phyloP scores from a whole-genome alignment of 2,329 filamentous ascomycete genomes.

The Ceratocystiopsis sp. region DNA sequence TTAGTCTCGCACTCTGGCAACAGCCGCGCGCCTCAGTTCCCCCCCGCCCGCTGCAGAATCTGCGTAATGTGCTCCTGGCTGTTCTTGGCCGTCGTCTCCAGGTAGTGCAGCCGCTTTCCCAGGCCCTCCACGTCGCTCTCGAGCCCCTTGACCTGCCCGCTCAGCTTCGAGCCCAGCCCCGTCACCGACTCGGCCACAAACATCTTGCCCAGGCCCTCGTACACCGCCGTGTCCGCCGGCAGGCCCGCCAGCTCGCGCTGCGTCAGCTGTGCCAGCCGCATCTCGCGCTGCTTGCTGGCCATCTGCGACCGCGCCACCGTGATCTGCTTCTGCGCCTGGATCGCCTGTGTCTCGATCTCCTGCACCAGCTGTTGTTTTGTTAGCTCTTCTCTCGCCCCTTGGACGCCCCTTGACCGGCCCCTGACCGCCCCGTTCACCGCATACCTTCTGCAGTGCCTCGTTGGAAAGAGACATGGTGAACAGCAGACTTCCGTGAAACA shows the following conservation, averaged over 20 bases:
- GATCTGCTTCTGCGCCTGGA: conserved; percentile 84
- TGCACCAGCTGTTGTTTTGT: conserved; percentile 55
- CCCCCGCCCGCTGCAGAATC: conserved; percentile 47
- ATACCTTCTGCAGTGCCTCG: conserved; percentile 82
- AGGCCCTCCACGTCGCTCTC: conserved; percentile 65
- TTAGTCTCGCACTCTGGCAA: too few species aligned
- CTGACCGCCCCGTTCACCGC: conserved; percentile 3
- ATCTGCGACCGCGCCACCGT: conserved; percentile 72
- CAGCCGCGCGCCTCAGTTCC: conserved; percentile 2
- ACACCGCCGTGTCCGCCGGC: conserved; percentile 60
- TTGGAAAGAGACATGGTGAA: conserved; percentile 74
- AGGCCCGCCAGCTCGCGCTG: conserved; percentile 65
- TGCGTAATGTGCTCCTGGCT: conserved; percentile 81
- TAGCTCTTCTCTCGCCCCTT: conserved; percentile 1
- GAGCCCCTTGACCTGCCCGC: conserved; percentile 55
- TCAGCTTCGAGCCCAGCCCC: conserved; percentile 59
- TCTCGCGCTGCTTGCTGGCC: conserved; percentile 69
- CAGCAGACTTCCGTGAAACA: neutral
- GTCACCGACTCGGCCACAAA: conserved; percentile 66
- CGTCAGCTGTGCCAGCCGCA: conserved; percentile 76
- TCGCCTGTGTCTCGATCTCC: conserved; percentile 84
- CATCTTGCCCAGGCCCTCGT: conserved; percentile 97
- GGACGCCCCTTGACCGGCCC: neutral
- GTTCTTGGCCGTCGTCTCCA: conserved; percentile 92
- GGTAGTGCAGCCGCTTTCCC: conserved; percentile 77